phyloP scores from a whole-genome alignment of 2,329 filamentous ascomycete genomes.

The Diaporthe australafricana region DNA sequence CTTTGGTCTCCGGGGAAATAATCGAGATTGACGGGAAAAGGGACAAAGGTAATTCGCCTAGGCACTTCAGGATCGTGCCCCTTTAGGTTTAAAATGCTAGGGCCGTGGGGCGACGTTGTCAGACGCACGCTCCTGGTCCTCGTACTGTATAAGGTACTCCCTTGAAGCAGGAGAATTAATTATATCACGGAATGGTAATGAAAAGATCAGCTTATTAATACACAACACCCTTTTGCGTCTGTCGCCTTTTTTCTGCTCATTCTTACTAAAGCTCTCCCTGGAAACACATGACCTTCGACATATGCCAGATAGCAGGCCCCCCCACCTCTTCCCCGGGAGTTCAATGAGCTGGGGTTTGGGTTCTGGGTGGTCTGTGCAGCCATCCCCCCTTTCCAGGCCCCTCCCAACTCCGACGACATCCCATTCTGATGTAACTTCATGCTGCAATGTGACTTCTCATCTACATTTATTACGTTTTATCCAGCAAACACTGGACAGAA shows the following conservation, averaged over 20 bases:
- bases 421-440: slow-evolving; percentile 1
- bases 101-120: not conserved
- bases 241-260: not conserved
- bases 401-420: not conserved
- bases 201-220: not conserved
- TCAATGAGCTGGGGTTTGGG: not conserved
- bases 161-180: not conserved
- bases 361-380: not conserved
- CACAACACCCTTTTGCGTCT: not conserved
- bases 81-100: not conserved
- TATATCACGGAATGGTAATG: not conserved
- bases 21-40: not conserved
- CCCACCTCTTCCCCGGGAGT: not conserved
- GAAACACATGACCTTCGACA: too few species aligned
- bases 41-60: too few species aligned
- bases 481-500: not conserved
- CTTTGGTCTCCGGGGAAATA: not conserved
- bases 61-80: not conserved
- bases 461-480: not conserved
- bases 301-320: not conserved
- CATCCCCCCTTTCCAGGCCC: not conserved
- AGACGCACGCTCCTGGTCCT: not conserved
- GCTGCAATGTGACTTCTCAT: slow-evolving; percentile 1
- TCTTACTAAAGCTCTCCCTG: not conserved
- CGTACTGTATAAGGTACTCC: not conserved